Conservation (phyloP, 208 protist species). For the Leishmania guyanensis region DNA sequence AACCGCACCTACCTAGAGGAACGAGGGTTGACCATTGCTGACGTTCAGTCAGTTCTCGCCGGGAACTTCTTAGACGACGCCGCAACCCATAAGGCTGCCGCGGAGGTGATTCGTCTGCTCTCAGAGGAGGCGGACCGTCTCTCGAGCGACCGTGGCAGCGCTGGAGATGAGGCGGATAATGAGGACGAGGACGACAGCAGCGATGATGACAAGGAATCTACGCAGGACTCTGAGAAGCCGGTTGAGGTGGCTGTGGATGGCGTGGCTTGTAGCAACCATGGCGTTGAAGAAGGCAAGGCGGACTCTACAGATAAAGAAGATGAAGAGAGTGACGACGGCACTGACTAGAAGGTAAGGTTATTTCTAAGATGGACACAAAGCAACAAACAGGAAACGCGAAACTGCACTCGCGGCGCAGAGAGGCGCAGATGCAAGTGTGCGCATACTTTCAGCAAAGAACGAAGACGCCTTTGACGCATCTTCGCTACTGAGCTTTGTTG, state of each 20-base stretch:
- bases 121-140: conserved; percentile 67
- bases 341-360: conserved; percentile 8
- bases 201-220: not conserved
- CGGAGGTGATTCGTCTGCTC: conserved; percentile 74
- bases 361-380: not conserved
- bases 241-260: not conserved
- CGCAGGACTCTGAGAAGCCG: not conserved
- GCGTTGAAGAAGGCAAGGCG: conserved; percentile 11
- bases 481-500: not conserved
- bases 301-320: conserved; percentile 9
- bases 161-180: conserved; percentile 47
- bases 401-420: not conserved
- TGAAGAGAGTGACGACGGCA: conserved; percentile 16
- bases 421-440: not conserved
- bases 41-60: conserved; percentile 71
- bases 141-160: conserved; percentile 42
- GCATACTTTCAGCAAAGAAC: not conserved
- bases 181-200: conserved; percentile 44
- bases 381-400: not conserved
- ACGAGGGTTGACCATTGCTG: conserved; percentile 68
- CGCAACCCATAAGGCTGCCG: conserved; percentile 62
- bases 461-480: not conserved
- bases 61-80: conserved; percentile 55
- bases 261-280: conserved; percentile 5
- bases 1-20: conserved; percentile 58